phyloP scores from a whole-genome alignment of 805 yeast genomes.

The Lachancea waltii region DNA sequence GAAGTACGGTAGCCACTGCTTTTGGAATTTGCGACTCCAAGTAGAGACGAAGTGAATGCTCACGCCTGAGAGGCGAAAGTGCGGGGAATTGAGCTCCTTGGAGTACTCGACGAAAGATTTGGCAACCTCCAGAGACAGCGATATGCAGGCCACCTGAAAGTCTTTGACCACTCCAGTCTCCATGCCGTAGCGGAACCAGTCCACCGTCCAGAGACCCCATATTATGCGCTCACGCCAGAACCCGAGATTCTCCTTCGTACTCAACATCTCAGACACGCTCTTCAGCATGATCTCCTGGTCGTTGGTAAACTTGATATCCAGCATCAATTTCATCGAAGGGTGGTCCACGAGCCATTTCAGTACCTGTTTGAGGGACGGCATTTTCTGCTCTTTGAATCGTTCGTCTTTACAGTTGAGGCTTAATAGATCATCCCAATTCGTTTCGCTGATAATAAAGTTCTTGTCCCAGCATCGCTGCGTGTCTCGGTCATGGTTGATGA shows the following conservation, averaged over 20 bases:
- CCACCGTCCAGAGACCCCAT: conserved; percentile 48
- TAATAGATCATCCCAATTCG: conserved; percentile 33
- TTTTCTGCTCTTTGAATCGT: conserved; percentile 30
- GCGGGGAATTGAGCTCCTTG: conserved; percentile 32
- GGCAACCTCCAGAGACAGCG: conserved; percentile 32
- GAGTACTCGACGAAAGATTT: conserved; percentile 34
- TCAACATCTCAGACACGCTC: conserved; percentile 33
- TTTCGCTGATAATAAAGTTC: conserved; percentile 34
- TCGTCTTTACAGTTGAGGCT: conserved; percentile 30
- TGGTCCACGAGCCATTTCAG: conserved; percentile 35
- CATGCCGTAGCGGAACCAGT: conserved; percentile 40
- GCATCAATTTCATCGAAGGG: conserved; percentile 36
- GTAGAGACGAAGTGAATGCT: conserved; percentile 43
- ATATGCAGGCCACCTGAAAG: conserved; percentile 33
- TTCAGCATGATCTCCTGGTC: conserved; percentile 38
- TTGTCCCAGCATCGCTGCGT: conserved; percentile 45
- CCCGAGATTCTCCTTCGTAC: conserved; percentile 34
- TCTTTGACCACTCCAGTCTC: conserved; percentile 34
- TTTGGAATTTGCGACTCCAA: conserved; percentile 37
- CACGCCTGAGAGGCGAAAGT: conserved; percentile 50
- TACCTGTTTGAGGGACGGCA: conserved; percentile 39
- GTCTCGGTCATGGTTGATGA: conserved; percentile 47
- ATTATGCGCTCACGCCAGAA: conserved; percentile 43
- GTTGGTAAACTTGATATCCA: conserved; percentile 47
- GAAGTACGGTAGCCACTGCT: conserved; percentile 27